phyloP scores from a whole-genome alignment of 2,329 filamentous ascomycete species.

The Paecilomyces sp. region DNA sequence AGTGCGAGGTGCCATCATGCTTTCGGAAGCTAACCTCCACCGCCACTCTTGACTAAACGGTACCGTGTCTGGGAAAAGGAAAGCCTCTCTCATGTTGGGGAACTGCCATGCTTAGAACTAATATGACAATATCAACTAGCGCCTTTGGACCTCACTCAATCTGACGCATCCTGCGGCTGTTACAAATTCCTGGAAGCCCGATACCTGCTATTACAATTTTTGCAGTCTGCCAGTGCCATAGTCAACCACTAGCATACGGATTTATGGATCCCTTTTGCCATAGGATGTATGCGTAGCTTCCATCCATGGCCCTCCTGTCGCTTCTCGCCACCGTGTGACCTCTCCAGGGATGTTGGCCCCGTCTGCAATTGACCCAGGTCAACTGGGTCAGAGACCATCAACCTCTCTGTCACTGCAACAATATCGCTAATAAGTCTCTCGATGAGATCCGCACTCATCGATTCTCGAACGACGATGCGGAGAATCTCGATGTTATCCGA shows the following conservation, averaged over 20 bases:
- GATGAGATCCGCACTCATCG: constrained; percentile 60
- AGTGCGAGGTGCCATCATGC: no score
- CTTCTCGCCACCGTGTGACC: constrained; percentile 20
- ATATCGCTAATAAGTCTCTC: constrained; percentile 58
- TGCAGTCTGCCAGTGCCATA: neutral
- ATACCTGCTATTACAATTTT: neutral
- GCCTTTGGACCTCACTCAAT: neutral
- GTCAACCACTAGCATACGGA: neutral
- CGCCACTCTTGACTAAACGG: neutral
- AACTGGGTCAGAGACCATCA: constrained; percentile 48
- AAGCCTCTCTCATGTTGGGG: neutral
- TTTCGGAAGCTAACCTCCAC: neutral
- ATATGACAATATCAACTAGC: neutral
- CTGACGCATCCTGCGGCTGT: neutral
- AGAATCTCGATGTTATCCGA: constrained; percentile 59
- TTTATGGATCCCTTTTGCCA: neutral
- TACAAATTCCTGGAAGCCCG: neutral
- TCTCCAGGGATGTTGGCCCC: constrained; percentile 32
- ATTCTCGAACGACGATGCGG: constrained; percentile 60
- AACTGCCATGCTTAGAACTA: neutral
- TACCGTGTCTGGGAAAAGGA: neutral
- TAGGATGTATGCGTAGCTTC: neutral
- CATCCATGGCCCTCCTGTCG: constrained; percentile 1
- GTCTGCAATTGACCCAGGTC: constrained; percentile 47
- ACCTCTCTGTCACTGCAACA: constrained; percentile 51